Percentiles rank a stretch among this genome's conserved stretches.
Conservation (phyloP, 2,329 filamentous ascomycete genomes). For the Trichoderma sp. region DNA sequence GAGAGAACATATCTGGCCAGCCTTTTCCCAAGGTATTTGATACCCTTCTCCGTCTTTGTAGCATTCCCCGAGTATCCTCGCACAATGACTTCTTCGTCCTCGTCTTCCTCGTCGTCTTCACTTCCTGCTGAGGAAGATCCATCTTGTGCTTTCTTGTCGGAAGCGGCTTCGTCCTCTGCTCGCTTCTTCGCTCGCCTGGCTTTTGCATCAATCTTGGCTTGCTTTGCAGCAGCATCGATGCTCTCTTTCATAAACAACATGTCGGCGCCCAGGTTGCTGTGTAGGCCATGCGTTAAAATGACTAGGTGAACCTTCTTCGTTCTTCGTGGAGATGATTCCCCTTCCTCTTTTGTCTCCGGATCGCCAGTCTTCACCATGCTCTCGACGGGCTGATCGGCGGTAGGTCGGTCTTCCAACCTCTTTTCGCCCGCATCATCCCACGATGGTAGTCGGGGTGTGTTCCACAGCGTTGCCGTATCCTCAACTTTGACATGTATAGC, state of each 20-base stretch:
- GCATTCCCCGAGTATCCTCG: constrained; percentile 89
- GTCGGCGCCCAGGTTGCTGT: constrained; percentile 93
- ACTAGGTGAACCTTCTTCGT: constrained; percentile 87
- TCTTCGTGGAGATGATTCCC: constrained; percentile 48
- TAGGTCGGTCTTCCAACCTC: constrained; percentile 33
- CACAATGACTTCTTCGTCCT: constrained; percentile 85
- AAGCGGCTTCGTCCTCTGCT: constrained; percentile 31
- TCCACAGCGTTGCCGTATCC: constrained; percentile 89
- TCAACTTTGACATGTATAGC: constrained; percentile 79
- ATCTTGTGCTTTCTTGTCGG: neutral
- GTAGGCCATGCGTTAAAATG: constrained; percentile 88
- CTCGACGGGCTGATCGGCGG: constrained; percentile 42
- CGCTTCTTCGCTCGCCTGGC: constrained; percentile 59
- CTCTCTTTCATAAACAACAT: constrained; percentile 98
- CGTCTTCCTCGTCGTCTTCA: constrained; percentile 60
- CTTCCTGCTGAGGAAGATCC: constrained; percentile 32
- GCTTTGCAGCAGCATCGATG: constrained; percentile 80
- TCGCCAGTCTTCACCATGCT: constrained; percentile 42
- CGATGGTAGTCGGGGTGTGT: constrained; percentile 79
- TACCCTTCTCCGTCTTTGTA: constrained; percentile 88
- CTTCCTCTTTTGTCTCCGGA: constrained; percentile 36
- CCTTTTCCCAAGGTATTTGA: constrained; percentile 95
- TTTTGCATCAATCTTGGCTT: constrained; percentile 72
- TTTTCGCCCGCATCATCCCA: constrained; percentile 54
- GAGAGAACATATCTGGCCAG: constrained; percentile 88